Percentiles rank a stretch among this genome's conserved stretches.
phyloP scores from a whole-genome alignment of 768 basidiomycete genomes.

The Lactarius sp. region DNA sequence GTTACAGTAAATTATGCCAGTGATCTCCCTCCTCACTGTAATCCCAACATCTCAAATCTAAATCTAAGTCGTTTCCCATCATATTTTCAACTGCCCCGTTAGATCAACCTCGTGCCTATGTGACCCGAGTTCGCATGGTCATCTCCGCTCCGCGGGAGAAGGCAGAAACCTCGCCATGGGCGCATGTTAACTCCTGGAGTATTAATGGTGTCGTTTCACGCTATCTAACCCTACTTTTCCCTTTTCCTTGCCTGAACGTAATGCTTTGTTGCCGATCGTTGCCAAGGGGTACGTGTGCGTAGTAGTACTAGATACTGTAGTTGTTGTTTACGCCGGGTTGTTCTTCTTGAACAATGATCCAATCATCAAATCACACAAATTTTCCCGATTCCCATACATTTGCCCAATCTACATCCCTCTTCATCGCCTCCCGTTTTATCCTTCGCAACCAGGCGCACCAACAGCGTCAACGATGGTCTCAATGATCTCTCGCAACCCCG shows the following conservation, averaged over 20 bases:
- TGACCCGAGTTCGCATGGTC: not conserved
- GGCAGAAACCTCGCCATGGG: not conserved
- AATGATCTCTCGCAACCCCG: conserved; percentile 7
- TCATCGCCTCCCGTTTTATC: not conserved
- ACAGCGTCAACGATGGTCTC: conserved; percentile 7
- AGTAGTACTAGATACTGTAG: not conserved
- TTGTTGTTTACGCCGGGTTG: not conserved
- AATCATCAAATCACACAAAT: not conserved
- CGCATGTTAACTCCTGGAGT: not conserved
- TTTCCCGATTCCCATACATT: not conserved
- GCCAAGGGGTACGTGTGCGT: conserved; percentile 8
- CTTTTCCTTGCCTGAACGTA: not conserved
- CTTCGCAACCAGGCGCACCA: not conserved
- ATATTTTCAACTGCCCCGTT: not conserved
- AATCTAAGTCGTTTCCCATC: too few species aligned
- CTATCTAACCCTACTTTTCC: not conserved
- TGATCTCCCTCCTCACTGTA: too few species aligned
- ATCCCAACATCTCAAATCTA: too few species aligned
- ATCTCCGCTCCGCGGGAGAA: not conserved
- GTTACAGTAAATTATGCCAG: too few species aligned
- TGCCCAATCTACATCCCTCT: not conserved
- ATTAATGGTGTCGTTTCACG: not conserved
- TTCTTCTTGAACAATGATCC: conserved; percentile 8
- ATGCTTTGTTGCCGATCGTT: conserved; percentile 10
- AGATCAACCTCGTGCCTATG: not conserved